phyloP scores from a whole-genome alignment of 179 eudicot species.

The Monotropa hypopitys region DNA sequence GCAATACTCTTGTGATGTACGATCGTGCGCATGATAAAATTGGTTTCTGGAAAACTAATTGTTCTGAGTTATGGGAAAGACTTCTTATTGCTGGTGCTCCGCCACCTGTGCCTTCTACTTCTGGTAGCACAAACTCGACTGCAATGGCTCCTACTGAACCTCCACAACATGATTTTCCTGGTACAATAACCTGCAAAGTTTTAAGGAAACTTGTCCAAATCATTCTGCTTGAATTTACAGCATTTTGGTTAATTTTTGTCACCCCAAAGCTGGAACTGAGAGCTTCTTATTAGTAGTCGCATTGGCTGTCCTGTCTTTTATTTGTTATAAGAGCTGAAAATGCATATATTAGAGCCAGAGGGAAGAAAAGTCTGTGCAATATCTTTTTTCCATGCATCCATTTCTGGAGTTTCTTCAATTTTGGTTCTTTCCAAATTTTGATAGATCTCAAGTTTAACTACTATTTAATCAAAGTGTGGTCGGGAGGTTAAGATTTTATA shows the following conservation, averaged over 20 bases:
- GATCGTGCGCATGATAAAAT: constrained; percentile 76
- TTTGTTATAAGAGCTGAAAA: not conserved
- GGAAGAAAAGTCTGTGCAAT: not conserved
- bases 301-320: not conserved
- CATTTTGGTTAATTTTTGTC: constrained; percentile 1
- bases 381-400: not conserved
- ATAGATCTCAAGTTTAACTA: not conserved
- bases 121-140: constrained; percentile 21
- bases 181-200: constrained; percentile 22
- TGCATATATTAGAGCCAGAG: not conserved
- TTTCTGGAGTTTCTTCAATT: too few species aligned
- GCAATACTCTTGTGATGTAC: constrained; percentile 83
- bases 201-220: not conserved
- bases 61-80: constrained; percentile 78
- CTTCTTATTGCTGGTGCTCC: constrained; percentile 36
- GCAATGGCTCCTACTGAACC: constrained; percentile 30
- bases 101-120: constrained; percentile 30
- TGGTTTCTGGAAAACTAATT: constrained; percentile 98
- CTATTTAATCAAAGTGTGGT: not conserved
- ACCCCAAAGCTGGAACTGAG: not conserved
- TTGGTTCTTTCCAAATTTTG: not conserved
- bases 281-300: not conserved
- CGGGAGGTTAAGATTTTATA: not conserved
- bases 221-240: not conserved
- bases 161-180: constrained; percentile 26